Base-by-base conservation (phyloP, 1,284 basidiomycete species). In the Austroboletus niveus region DNA sequence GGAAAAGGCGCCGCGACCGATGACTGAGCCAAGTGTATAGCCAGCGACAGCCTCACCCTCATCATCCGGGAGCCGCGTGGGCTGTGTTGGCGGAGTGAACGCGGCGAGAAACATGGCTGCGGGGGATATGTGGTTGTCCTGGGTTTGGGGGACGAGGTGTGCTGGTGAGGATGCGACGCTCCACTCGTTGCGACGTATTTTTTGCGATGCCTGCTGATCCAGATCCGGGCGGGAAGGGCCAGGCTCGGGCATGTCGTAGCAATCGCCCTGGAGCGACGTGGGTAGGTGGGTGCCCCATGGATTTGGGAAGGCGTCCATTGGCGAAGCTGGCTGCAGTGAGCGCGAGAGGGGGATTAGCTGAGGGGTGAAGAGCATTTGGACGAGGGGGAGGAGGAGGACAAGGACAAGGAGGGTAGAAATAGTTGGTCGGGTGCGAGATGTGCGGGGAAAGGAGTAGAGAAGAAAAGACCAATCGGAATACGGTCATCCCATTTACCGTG, bases 1-100 rank as follows among this genome's bases (percentile, higher is more conserved):
- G n/a, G 92, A 93, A 67, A 94, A 94, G 8, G 86, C 91, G 7
- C 95, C 94, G 49, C 82, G 78, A 15, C 91, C 94, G 10, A 98
- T 80, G 58, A 89, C 75, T 45, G 79, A 77, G 20, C 90, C 93
- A 0, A 98, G 78, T 6, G 80, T 81, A 65, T 94, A 96, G 12
- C 84, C 85, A 3, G 76, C 74, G n/a, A 89, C 73, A 15, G 70
- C 61, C 52, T 81, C 72, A 4, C 83, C 84, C 60, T 87, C 82
- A n/a, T 75, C 76, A 57, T 86, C 82, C 3, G 79, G 76, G 4
- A 72, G 60, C 24, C 59, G 66, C 15, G 57, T 47, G 14, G 48
- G 47, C 14, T 66, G 52, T 1, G 68, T 42, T 9, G 60, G 49
- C 1, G 78, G 73, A 27, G 73, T 76, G 67, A 93, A 92, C 9